These are phyloP conservation scores for Paecilomyces dactylethromorphus DNA, from an alignment of 2,329 filamentous ascomycete species.

Conservation along the genomic window DNA sequence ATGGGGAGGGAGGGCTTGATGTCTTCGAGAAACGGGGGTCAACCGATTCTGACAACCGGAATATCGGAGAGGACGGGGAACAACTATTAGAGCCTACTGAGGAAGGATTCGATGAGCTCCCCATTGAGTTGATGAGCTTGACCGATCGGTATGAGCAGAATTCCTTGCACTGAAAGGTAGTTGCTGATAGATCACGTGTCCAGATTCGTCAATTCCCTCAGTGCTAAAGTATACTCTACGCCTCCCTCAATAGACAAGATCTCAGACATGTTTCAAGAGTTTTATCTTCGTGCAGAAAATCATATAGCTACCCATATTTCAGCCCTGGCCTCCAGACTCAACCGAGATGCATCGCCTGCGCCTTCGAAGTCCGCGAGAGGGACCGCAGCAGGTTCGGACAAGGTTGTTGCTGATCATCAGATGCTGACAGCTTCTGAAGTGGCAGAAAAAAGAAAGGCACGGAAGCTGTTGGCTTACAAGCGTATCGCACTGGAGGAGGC, in stretches of 20 bases:
- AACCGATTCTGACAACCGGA: constrained; percentile 22
- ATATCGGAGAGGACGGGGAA: constrained; percentile 23
- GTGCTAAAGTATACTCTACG: constrained; percentile 75
- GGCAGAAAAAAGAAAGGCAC: constrained; percentile 68
- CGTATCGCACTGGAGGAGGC: constrained; percentile 76
- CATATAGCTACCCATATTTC: constrained; percentile 85
- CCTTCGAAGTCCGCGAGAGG: constrained; percentile 50
- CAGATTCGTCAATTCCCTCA: constrained; percentile 86
- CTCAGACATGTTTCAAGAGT: constrained; percentile 86
- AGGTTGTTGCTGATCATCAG: constrained; percentile 57
- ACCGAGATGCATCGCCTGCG: constrained; percentile 57
- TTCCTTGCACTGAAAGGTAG: not conserved
- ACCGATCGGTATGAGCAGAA: constrained; percentile 63
- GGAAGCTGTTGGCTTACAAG: constrained; percentile 73
- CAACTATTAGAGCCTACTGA: constrained; percentile 38
- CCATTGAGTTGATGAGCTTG: constrained; percentile 85
- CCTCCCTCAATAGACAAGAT: constrained; percentile 79
- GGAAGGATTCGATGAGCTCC: constrained; percentile 78
- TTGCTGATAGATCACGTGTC: not conserved
- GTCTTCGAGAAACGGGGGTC: constrained; percentile 40
- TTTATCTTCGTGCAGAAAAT: constrained; percentile 72
- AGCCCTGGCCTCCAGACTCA: constrained; percentile 67
- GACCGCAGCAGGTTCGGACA: constrained; percentile 38
- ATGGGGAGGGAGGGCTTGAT: constrained; percentile 23
- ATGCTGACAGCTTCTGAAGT: constrained; percentile 90